Conservation (phyloP, 768 basidiomycete species). For the Kondoa malvinella region DNA sequence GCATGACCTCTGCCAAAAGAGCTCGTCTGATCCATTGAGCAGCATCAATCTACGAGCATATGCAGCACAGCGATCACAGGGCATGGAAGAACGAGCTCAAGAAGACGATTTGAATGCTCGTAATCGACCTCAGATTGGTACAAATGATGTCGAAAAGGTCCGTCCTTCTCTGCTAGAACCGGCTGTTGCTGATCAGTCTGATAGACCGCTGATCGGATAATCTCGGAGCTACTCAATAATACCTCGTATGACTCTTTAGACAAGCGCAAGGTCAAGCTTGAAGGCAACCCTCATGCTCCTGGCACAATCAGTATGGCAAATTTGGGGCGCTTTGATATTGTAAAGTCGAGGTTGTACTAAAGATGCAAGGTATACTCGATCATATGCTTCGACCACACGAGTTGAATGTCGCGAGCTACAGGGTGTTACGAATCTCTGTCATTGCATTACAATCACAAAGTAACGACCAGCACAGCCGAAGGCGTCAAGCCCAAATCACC, state of each 20-base stretch:
- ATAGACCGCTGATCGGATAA: conserved; percentile 8
- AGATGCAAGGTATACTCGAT: not conserved
- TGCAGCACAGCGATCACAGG: conserved; percentile 30
- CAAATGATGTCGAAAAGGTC: conserved; percentile 31
- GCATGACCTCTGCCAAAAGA: not conserved
- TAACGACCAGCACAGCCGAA: conserved; percentile 15
- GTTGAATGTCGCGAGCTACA: not conserved
- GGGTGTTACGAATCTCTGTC: not conserved
- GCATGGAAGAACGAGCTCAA: conserved; percentile 31
- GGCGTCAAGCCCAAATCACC: conserved; percentile 17
- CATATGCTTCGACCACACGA: not conserved
- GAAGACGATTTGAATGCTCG: conserved; percentile 34
- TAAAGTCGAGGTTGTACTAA: conserved; percentile 22
- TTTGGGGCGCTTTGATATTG: conserved; percentile 22
- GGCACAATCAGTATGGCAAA: conserved; percentile 9
- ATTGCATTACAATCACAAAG: conserved; percentile 5
- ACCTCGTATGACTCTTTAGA: conserved; percentile 6
- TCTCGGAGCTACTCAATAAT: not conserved
- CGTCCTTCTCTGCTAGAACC: not conserved
- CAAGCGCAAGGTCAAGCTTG: conserved; percentile 4
- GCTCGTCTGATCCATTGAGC: not conserved
- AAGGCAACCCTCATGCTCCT: not conserved
- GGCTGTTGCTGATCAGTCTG: not conserved
- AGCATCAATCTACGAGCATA: conserved; percentile 32
- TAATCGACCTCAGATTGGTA: conserved; percentile 31